Evolutionary conservation across 2,329 filamentous ascomycete genomes (phyloP), one percentile per base, ranked within the genome.

Genomic region (Alternaria sp.): DNA sequence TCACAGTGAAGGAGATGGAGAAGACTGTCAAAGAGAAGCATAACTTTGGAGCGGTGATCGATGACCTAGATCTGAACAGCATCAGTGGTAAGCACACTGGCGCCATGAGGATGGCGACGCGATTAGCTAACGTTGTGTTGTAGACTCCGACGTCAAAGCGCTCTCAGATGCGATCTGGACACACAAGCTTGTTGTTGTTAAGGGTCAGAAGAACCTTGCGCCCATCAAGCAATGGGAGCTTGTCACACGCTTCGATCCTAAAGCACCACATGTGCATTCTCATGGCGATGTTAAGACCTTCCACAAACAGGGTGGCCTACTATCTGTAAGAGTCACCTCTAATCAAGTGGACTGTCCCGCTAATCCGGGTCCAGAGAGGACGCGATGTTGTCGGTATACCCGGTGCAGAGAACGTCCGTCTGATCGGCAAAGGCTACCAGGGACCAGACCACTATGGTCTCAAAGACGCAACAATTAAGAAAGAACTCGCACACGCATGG

Each of bases 391-490:
- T 51, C 8, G 46, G 56, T 19, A 80, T 84, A 19, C 82, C 82
- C 2, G 79, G 79, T 3, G 82, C 80, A 6, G 81, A 82, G 36
- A 83, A 83, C 58, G 78, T 84, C 8, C 79, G 81, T 15, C 69
- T 84, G 4, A 81, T 84, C 44, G 83, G 82, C 15, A 84, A 84
- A 64, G 82, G 82, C 81, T 32, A 79, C 66, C 82, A 84, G 71
- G 81, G 82, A 8, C 71, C 76, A 7, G 77, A 84, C 63, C 81
- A 83, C 68, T 84, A 80, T 54, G 82, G 82, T 5, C 69, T 84
- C 58, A 79, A 81, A 63, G 73, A 81, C 57, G 71, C 74, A 44
- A 81, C 71, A 58, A 69, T 77, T 65, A 21, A 55, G 15, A 66
- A 68, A 25, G 68, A 59, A 4, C 70, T 78, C 15, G 74, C 71